Percentiles rank a stretch among this genome's conserved stretches.
Conservation (phyloP, 2,329 filamentous ascomycete species). For the Harringtonia lauricola region DNA sequence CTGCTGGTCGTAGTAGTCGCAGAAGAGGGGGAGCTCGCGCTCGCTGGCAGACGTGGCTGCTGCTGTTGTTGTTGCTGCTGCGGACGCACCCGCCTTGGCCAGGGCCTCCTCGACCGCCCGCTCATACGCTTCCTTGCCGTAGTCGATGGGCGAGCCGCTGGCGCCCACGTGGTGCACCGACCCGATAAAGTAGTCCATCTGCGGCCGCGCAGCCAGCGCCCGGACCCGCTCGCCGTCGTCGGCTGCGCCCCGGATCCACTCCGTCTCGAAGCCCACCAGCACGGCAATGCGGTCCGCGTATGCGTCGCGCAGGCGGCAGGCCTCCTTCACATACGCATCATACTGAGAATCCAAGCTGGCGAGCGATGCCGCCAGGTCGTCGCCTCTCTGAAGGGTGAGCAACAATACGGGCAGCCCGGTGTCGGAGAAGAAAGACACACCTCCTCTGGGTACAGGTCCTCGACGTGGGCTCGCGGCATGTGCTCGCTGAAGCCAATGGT, state of each 20-base stretch:
- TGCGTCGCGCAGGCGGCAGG: conserved; percentile 55
- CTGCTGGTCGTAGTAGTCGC: conserved; percentile 83
- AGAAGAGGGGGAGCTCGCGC: conserved; percentile 62
- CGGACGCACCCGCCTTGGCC: conserved; percentile 22
- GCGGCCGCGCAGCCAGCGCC: conserved; percentile 37
- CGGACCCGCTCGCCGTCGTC: conserved; percentile 48
- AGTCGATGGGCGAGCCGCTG: conserved; percentile 79
- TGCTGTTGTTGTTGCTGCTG: too few relatives aligned
- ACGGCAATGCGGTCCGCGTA: conserved; percentile 66
- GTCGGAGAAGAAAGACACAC: conserved; percentile 19
- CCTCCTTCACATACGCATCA: conserved; percentile 65
- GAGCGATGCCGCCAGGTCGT: conserved; percentile 35
- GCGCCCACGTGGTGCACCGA: conserved; percentile 82
- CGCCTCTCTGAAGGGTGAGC: conserved; percentile 31
- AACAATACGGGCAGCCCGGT: background rate
- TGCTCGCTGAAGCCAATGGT: conserved; percentile 88
- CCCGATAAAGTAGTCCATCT: conserved; percentile 76
- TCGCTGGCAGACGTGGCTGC: conserved; percentile 18
- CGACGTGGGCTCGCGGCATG: conserved; percentile 66
- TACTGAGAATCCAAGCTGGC: conserved; percentile 43
- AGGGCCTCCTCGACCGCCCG: conserved; percentile 32
- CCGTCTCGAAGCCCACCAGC: conserved; percentile 82
- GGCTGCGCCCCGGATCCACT: conserved; percentile 73
- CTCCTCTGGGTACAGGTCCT: conserved; percentile 91
- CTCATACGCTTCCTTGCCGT: conserved; percentile 56